Conservation (phyloP, 2,329 filamentous ascomycete species). For the Xylariomycetidae sp. region DNA sequence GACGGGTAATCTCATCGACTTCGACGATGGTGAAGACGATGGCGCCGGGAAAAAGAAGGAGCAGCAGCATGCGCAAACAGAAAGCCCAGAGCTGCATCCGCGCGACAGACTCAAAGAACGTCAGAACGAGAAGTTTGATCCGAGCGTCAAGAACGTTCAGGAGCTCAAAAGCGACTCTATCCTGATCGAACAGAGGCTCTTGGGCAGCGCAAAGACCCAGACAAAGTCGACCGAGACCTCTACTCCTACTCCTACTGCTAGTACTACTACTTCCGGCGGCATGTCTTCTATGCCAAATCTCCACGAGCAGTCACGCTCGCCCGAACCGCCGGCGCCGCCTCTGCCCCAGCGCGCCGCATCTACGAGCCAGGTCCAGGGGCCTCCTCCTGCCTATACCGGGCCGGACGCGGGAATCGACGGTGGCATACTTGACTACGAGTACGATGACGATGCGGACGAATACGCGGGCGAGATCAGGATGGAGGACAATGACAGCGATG, state of each 20-base stretch:
- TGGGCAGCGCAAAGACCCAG: too few species aligned
- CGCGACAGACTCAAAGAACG: slow-evolving; percentile 12
- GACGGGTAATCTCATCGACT: slow-evolving; percentile 34
- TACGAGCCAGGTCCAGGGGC: slow-evolving; percentile 1
- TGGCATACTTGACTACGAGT: slow-evolving; percentile 1
- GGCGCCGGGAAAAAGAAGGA: slow-evolving; percentile 2
- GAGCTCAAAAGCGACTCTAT: slow-evolving; percentile 19
- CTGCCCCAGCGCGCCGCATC: slow-evolving; percentile 2
- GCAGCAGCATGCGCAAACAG: too few species aligned
- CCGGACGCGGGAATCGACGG: too few species aligned
- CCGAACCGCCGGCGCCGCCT: background rate
- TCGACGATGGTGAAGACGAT: slow-evolving; percentile 30
- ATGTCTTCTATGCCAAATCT: slow-evolving; percentile 2
- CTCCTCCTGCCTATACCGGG: too few species aligned
- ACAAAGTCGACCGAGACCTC: too few species aligned
- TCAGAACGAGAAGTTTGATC: slow-evolving; percentile 24
- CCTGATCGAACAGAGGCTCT: slow-evolving; percentile 13
- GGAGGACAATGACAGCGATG: slow-evolving; percentile 31
- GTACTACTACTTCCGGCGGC: too few species aligned
- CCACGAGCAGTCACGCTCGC: background rate
- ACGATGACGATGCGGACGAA: slow-evolving; percentile 29
- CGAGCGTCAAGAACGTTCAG: slow-evolving; percentile 17
- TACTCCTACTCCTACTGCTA: background rate
- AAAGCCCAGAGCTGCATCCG: slow-evolving; percentile 13
- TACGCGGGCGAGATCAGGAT: slow-evolving; percentile 31